Percentiles rank a stretch among this genome's conserved stretches.
These are phyloP conservation scores for Chamaecyparis obtusa DNA, from an alignment of 75 land plant genomes.

Conservation along the genomic window DNA sequence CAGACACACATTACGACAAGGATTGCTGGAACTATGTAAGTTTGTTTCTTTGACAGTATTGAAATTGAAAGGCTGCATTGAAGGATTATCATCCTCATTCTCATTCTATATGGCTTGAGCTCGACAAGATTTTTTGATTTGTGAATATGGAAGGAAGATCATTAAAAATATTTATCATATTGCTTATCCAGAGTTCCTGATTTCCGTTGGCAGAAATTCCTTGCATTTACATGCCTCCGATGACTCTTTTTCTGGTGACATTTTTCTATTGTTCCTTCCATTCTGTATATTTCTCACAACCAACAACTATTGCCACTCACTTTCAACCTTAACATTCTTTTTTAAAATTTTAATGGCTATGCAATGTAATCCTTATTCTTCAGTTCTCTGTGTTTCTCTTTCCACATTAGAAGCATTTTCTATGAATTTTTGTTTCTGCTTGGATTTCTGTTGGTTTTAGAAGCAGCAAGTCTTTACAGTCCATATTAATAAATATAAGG, in stretches of 20 bases:
- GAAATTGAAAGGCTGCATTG: background rate
- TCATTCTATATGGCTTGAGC: background rate
- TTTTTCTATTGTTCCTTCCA: background rate
- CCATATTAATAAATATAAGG: no score
- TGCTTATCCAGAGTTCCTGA: background rate
- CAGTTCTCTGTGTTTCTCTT: background rate
- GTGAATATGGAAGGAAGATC: background rate
- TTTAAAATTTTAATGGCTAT: background rate
- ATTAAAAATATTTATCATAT: background rate
- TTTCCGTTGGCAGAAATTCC: background rate
- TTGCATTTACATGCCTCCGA: background rate
- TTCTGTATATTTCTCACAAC: background rate
- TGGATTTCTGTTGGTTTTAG: background rate
- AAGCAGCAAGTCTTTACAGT: no score
- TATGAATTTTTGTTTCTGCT: background rate
- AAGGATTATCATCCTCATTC: background rate
- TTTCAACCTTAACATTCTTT: background rate
- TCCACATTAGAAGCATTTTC: background rate
- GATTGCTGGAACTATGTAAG: constrained; percentile 72
- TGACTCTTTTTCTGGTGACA: background rate
- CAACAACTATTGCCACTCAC: background rate
- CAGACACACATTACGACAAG: constrained; percentile 58
- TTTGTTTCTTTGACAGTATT: background rate
- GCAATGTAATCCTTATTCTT: background rate
- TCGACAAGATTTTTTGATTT: background rate